Evolutionary conservation across 129 eudicot species (phyloP).

Genomic region (Apium graveolens): DNA sequence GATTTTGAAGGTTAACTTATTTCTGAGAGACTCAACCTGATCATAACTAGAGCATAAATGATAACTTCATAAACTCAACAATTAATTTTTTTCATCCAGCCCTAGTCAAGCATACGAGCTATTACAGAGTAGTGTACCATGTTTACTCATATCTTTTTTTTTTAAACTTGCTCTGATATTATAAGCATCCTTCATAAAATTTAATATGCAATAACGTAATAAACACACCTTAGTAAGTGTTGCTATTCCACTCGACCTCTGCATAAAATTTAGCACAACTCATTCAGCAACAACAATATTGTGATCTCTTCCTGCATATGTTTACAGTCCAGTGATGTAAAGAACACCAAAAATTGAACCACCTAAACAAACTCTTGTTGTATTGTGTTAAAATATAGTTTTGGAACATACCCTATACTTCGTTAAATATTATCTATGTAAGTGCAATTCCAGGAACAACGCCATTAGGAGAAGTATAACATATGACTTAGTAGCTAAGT

Average conservation of each 20-base stretch:
- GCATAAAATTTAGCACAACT: slow-evolving; percentile 95
- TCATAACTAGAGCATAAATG: neutral
- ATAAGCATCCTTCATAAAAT: neutral
- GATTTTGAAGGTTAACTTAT: neutral
- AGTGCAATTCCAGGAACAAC: too few species aligned
- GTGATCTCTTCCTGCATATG: slow-evolving; percentile 67
- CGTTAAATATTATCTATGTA: too few species aligned
- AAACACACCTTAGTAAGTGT: slow-evolving; percentile 75
- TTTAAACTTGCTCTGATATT: neutral
- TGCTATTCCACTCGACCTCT: slow-evolving; percentile 98
- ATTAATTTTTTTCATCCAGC: neutral
- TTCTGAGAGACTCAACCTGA: neutral
- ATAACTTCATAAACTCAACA: neutral
- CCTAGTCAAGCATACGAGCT: neutral
- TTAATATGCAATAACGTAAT: neutral
- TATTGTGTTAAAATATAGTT: neutral
- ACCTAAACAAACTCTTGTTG: neutral
- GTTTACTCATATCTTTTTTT: neutral
- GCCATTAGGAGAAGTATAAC: too few species aligned
- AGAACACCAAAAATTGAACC: neutral
- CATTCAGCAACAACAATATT: slow-evolving; percentile 86
- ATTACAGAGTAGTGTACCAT: neutral
- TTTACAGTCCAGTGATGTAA: neutral
- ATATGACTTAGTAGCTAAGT: too few species aligned
- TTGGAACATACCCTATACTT: slow-evolving; percentile 60